Conservation (phyloP, 306 rosid species). For the Pachyrhizus erosus region DNA sequence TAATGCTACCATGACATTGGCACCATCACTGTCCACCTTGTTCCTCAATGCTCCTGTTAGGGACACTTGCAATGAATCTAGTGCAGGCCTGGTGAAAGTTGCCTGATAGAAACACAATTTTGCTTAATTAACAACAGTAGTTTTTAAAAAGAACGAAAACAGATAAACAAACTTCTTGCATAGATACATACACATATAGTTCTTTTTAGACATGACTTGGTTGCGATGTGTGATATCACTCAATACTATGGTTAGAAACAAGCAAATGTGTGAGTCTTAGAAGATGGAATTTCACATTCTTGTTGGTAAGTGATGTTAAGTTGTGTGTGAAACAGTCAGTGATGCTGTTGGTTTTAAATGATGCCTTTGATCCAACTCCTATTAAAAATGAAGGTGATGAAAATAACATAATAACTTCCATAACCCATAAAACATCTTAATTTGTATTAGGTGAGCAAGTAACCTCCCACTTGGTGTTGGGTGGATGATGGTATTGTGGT, state of each 20-base stretch:
- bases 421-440: not conserved
- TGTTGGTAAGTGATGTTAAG: not conserved
- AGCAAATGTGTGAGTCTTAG: not conserved
- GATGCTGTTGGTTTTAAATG: not conserved
- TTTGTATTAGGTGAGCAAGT: slow-evolving; percentile 31
- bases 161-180: not conserved
- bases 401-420: slow-evolving; percentile 17
- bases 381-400: slow-evolving; percentile 10
- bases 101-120: slow-evolving; percentile 55
- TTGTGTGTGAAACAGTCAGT: not conserved
- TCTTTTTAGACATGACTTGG: not conserved
- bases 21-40: slow-evolving; percentile 72
- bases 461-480: slow-evolving; percentile 6
- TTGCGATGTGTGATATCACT: not conserved
- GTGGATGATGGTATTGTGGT: slow-evolving; percentile 5
- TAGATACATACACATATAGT: not conserved
- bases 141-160: not conserved
- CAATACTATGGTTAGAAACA: not conserved
- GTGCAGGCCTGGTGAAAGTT: slow-evolving; percentile 57
- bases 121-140: not conserved
- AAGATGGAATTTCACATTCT: not conserved
- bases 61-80: slow-evolving; percentile 75
- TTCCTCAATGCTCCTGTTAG: slow-evolving; percentile 73
- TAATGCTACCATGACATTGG: slow-evolving; percentile 77
- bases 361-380: not conserved